Evolutionary conservation across 2,329 filamentous ascomycete genomes (phyloP).

Genomic region (Colletotrichum liriopes): DNA sequence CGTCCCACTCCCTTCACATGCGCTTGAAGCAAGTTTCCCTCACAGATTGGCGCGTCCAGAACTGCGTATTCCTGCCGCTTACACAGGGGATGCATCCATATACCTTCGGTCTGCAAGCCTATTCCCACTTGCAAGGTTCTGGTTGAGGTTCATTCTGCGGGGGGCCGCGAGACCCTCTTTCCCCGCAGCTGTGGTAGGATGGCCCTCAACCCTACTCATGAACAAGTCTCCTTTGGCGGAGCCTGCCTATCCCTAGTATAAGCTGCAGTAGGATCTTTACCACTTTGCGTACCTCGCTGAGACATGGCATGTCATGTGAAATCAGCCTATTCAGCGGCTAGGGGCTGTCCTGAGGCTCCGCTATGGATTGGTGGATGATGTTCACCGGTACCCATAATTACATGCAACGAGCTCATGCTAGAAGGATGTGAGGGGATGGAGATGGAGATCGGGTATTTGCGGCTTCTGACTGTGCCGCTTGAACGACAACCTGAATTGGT

Average conservation of each 20-base stretch:
- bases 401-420: not conserved
- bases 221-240: too few species aligned
- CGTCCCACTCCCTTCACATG: not conserved
- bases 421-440: not conserved
- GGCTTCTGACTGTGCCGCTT: not conserved
- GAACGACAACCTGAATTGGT: not conserved
- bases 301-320: not conserved
- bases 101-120: not conserved
- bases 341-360: too few species aligned
- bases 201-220: too few species aligned
- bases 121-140: not conserved
- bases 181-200: not conserved
- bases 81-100: not conserved
- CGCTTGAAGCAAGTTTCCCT: not conserved
- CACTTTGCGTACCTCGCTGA: constrained; percentile 2
- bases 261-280: not conserved
- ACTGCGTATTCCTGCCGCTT: not conserved
- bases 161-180: not conserved
- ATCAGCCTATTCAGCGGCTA: not conserved
- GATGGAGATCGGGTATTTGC: not conserved
- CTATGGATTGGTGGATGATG: not conserved
- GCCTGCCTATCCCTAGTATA: too few species aligned
- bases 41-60: not conserved
- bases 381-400: not conserved
- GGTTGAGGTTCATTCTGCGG: not conserved